Evolutionary conservation across 345 rosid species (phyloP), one percentile per base, ranked within the genome.

Genomic region (Mercurialis annua): DNA sequence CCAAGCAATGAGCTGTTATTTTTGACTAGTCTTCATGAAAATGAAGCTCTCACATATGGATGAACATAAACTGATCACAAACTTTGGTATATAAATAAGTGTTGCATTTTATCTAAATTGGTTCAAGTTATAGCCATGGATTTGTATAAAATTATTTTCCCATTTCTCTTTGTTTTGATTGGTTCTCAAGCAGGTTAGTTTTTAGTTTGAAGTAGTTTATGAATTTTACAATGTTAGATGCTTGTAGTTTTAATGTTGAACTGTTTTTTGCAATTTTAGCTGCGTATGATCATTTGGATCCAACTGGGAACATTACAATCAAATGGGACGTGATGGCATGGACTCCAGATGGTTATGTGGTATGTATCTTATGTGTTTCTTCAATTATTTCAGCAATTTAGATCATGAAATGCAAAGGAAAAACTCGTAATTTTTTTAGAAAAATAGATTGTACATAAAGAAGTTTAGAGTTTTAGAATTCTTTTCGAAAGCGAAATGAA

Each of bases 321-420:
- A 72, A 68, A 64, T 77, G 80, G 76, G 80, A 77, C 36, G 62
- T 77, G 10, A 23, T 36, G 46, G 43, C 80, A 38, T 77, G 80
- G 80, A 77, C 68, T 14, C 63, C 76, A 5, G 85, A 79, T 67
- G 85, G 85, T n/a, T 77, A 76, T 52, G 76, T 72, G 44, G 85
- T 77, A 65, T 68, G 77, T 27, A 18, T 47, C 18, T 33, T 26
- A 9, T 34, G 34, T 47, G 10, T 48, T 16, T 6, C 5, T 46
- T 24, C 26, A 20, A 23, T 15, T n/a, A 21, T 2, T 20, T 29
- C 29, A 20, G 24, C 34, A 29, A 43, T 31, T 5, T 59, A 33
- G 3, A 2, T 48, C 20, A 23, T 6, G 52, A 48, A 3, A 23
- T 16, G 52, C 52, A n/a, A n/a, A n/a, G n/a, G n/a, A n/a, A n/a